Evolutionary conservation across 805 yeast genomes (phyloP).

Genomic region (Wickerhamomyces tratensis): DNA sequence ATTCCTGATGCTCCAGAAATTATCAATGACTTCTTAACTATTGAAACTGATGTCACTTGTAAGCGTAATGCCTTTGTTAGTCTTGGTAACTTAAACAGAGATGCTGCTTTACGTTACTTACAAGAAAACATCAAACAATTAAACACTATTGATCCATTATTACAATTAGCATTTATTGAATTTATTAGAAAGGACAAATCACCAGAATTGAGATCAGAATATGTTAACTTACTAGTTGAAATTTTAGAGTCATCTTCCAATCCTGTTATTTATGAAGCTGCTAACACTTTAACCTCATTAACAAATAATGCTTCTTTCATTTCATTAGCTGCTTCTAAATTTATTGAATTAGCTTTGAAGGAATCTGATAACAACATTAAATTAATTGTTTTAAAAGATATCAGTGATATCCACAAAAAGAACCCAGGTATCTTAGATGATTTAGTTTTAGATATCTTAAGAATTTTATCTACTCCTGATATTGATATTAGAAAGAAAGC

Average conservation of each 20-base stretch:
- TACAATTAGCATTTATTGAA: constrained; percentile 86
- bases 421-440: constrained; percentile 82
- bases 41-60: constrained; percentile 89
- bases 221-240: constrained; percentile 62
- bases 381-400: constrained; percentile 81
- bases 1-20: constrained; percentile 94
- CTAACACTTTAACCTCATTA: constrained; percentile 61
- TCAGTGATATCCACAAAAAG: constrained; percentile 60
- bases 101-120: constrained; percentile 72
- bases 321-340: constrained; percentile 72
- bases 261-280: constrained; percentile 85
- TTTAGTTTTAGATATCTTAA: constrained; percentile 73
- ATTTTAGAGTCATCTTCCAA: constrained; percentile 58
- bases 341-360: constrained; percentile 79
- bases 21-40: constrained; percentile 57
- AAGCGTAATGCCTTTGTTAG: constrained; percentile 92
- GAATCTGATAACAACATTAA: constrained; percentile 96
- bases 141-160: constrained; percentile 63
- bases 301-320: constrained; percentile 58
- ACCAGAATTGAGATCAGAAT: constrained; percentile 59
- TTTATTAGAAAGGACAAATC: constrained; percentile 76
- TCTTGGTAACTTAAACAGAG: constrained; percentile 73
- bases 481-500: constrained; percentile 87
- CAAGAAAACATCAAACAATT: constrained; percentile 57
- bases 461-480: constrained; percentile 82